These are phyloP conservation scores for Dothistroma pini DNA, from an alignment of 2,329 filamentous ascomycete species.

Conservation along the genomic window DNA sequence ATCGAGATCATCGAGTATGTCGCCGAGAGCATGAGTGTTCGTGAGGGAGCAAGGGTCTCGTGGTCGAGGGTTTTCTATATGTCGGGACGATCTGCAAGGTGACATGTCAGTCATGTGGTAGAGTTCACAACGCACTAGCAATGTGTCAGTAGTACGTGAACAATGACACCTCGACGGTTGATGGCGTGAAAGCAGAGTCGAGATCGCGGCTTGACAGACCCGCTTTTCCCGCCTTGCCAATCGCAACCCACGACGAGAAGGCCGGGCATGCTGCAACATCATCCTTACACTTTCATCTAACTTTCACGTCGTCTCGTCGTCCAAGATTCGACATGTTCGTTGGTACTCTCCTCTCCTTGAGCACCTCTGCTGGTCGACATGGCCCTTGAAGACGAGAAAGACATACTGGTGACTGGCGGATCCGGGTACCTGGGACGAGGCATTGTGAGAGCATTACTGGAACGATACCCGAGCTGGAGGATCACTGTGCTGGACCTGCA, in stretches of 20 bases:
- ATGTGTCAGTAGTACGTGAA: background rate
- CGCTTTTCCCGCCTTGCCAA: background rate
- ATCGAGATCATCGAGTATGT: too few species aligned
- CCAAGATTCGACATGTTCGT: background rate
- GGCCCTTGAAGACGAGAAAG: background rate
- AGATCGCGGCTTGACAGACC: background rate
- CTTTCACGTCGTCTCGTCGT: background rate
- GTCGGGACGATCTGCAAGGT: too few species aligned
- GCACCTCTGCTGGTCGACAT: background rate
- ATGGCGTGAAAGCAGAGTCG: background rate
- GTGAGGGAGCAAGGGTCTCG: too few species aligned
- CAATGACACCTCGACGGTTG: background rate
- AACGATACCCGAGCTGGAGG: conserved; percentile 36
- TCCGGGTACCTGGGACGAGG: conserved; percentile 46
- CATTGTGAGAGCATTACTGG: conserved; percentile 40
- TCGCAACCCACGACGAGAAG: background rate
- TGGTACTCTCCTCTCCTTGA: background rate
- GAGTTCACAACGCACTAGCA: background rate
- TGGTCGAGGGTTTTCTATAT: too few species aligned
- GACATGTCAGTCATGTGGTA: background rate
- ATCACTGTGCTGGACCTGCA: conserved; percentile 42
- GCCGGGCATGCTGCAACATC: background rate
- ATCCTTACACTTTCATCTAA: background rate
- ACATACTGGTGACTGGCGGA: conserved; percentile 46
- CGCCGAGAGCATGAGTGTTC: too few species aligned